Conservation (phyloP, 2,329 filamentous ascomycete genomes). For the Plenodomus lindquistii region DNA sequence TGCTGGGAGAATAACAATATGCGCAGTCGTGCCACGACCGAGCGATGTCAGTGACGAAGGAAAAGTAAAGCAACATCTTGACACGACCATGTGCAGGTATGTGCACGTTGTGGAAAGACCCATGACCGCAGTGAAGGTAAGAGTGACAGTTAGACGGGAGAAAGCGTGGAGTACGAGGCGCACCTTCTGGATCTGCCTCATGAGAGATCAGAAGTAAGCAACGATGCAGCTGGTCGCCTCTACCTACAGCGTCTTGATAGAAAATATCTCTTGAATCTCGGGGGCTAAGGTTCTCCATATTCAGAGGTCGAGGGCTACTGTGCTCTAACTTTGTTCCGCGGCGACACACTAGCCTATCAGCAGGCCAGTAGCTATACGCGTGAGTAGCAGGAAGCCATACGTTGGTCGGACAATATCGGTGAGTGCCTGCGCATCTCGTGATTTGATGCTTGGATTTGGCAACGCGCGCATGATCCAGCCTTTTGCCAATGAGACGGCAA, state of each 20-base stretch:
- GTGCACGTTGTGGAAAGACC: background rate
- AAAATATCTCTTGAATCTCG: too few relatives aligned
- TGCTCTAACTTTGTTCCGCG: too few relatives aligned
- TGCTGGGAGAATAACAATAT: background rate
- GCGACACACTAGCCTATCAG: background rate
- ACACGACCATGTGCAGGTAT: too few relatives aligned
- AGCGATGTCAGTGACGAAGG: background rate
- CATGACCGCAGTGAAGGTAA: background rate
- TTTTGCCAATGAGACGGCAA: constrained; percentile 10
- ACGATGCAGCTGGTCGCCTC: background rate
- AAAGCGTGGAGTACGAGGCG: background rate
- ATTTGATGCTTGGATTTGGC: constrained; percentile 23
- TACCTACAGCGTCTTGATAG: background rate
- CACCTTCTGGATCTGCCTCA: too few relatives aligned
- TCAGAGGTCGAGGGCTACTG: too few relatives aligned
- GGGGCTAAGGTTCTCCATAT: too few relatives aligned
- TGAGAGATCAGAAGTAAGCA: background rate
- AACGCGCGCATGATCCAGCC: background rate
- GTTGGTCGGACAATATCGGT: constrained; percentile 11
- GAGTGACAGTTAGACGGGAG: background rate
- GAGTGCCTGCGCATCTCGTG: constrained; percentile 30
- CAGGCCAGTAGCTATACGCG: background rate
- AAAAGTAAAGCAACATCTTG: too few relatives aligned
- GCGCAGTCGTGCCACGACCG: background rate
- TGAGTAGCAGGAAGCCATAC: background rate